Base-by-base conservation (phyloP, 345 rosid genomes). In the Cochlearia excelsa region DNA sequence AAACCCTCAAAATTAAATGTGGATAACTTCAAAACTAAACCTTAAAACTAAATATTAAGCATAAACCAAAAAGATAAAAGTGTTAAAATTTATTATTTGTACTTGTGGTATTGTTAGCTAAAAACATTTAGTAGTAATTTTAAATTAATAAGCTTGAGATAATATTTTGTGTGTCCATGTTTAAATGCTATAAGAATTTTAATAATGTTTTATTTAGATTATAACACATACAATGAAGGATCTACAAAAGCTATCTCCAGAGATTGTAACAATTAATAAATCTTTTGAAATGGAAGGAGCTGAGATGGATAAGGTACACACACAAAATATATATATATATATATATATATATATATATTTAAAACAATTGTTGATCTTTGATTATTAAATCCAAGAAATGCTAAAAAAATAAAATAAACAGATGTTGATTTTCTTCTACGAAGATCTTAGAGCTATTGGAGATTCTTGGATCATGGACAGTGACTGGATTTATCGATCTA, bases 161-260 rank as follows among this genome's bases (percentile, higher is more conserved):
- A 16, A 16, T 16, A 16, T 16, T 16, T 16, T 16, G 23, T 16
- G 23, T 16, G 23, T 16, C 23, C 23, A 16, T 16, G 23, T 16
- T 16, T 16, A 16, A 16, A 16, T 16, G 23, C 23, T 16, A 16
- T 16, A 16, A 16, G 23, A 16, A 16, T 6, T 7, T 52, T 51
- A 2, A 1, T 40, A 30, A 0, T 62, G 34, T 50, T 51, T 42
- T 6, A 46, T 59, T 65, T 66, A 88, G 96, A 76, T 90, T 37
- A 69, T 87, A 46, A 46, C 63, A 27, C 68, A 72, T 51, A 87
- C 97, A 4, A 83, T 83, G 80, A 77, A 63, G 62, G 92, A 90
- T 66, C 81, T 87, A 5, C 80, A 80, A 58, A 77, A 75, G 43
- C 64, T 75, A 34, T 84, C 78, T 71, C 95, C 95, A 2, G 88